Evolutionary conservation across 2,329 filamentous ascomycete genomes (phyloP).

Genomic region (Aspergillus sp.): DNA sequence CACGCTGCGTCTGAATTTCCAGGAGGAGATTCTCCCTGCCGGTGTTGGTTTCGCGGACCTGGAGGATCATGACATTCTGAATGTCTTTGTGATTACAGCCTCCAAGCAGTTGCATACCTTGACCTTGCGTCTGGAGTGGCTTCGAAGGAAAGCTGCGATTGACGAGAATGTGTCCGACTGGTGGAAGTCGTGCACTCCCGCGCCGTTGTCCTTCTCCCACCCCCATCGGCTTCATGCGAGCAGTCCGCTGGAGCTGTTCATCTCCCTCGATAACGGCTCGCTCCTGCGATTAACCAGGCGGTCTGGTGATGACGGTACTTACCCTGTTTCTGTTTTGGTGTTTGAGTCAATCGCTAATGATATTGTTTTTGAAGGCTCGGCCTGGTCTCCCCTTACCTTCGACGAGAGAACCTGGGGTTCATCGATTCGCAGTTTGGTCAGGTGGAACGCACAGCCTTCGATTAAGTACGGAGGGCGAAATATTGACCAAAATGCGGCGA

Average conservation of each 20-base stretch:
- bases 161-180: constrained; percentile 67
- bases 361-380: constrained; percentile 23
- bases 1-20: constrained; percentile 69
- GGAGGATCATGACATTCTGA: constrained; percentile 65
- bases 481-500: constrained; percentile 35
- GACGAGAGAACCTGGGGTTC: constrained; percentile 41
- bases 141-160: constrained; percentile 58
- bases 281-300: constrained; percentile 59
- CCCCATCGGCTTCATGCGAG: constrained; percentile 74
- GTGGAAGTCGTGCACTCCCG: constrained; percentile 64
- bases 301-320: constrained; percentile 41
- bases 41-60: constrained; percentile 78
- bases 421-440: constrained; percentile 39
- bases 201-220: constrained; percentile 65
- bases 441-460: constrained; percentile 35
- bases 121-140: constrained; percentile 72
- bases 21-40: constrained; percentile 60
- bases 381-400: constrained; percentile 39
- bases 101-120: constrained; percentile 75
- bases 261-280: constrained; percentile 49
- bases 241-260: constrained; percentile 62
- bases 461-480: constrained; percentile 33
- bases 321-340: background rate
- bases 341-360: constrained; percentile 5
- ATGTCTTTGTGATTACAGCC: constrained; percentile 69